Conservation (phyloP, 306 rosid species). For the Fragaria iinumae region DNA sequence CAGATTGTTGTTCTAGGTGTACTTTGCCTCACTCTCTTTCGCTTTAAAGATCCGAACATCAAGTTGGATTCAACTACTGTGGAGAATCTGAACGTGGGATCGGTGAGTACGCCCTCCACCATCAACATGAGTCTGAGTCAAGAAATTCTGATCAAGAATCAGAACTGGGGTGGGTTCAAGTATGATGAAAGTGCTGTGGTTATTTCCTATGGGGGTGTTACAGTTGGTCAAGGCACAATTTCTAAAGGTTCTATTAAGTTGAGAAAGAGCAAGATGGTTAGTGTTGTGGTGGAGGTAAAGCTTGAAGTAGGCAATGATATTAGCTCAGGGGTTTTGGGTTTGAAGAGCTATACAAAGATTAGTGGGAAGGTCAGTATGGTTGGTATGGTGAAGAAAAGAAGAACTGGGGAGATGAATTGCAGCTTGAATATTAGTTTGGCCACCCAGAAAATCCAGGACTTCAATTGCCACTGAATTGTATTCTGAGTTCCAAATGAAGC, state of each 20-base stretch:
- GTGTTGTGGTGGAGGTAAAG: constrained; percentile 8
- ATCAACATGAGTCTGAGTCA: constrained; percentile 19
- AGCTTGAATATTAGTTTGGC: background rate
- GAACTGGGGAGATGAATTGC: constrained; percentile 15
- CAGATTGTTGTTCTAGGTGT: constrained; percentile 14
- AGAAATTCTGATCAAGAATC: constrained; percentile 15
- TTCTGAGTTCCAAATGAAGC: background rate
- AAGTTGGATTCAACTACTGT: background rate
- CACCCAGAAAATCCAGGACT: constrained; percentile 10
- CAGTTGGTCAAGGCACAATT: constrained; percentile 8
- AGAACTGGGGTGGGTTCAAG: constrained; percentile 16
- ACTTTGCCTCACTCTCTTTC: constrained; percentile 15
- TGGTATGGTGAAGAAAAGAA: constrained; percentile 10
- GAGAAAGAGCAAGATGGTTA: constrained; percentile 7
- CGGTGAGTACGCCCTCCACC: background rate
- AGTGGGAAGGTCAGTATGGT: constrained; percentile 17
- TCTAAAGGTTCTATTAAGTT: constrained; percentile 1
- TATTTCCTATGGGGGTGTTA: background rate
- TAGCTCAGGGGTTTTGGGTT: constrained; percentile 13
- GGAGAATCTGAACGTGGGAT: background rate
- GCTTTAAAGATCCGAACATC: constrained; percentile 15
- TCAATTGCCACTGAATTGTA: constrained; percentile 15
- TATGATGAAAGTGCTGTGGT: constrained; percentile 12
- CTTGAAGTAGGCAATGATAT: background rate
- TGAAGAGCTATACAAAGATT: constrained; percentile 12